Evolutionary conservation across 208 protist species (phyloP), one percentile per base, ranked within the genome.

Genomic region (Leishmania tarentolae): DNA sequence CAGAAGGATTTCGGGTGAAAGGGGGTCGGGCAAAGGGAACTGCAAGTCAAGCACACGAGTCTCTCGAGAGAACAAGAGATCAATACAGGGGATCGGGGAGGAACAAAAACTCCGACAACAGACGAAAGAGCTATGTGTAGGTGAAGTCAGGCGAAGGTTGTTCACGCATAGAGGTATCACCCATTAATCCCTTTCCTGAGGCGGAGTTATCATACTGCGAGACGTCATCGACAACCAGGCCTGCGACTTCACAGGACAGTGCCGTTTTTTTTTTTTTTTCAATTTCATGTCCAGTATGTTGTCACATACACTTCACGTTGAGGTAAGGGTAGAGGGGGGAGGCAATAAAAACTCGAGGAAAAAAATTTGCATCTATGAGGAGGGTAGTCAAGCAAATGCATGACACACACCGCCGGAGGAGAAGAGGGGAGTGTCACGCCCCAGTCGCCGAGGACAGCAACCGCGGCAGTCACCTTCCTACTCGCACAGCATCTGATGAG

Each of bases 291-390:
- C 65, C 65, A 70, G 65, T 46, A 70, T 37, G 65, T 19, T 70
- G 65, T 70, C 65, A 70, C 37, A 42, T 24, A 70, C 37, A 70
- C 65, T 70, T 46, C 65, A 70, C 40, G 37, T 70, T 46, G 65
- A 70, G 37, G 37, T 9, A 70, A 37, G 31, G 17, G 37, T 28
- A 35, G n/a, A n/a, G n/a, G n/a, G n/a, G n/a, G n/a, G n/a, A n/a
- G n/a, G n/a, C n/a, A n/a, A n/a, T n/a, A n/a, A n/a, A n/a, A n/a
- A n/a, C n/a, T n/a, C n/a, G n/a, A 17, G 13, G 15, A 24, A 70
- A 0, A 37, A n/a, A 70, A 42, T 0, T 70, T 70, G 31, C 65
- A 70, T 70, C 65, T 70, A 70, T 70, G 65, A 70, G 65, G 35
- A 37, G 37, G 37, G 11, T 4, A 35, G 65, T 44, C 65, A 44